Conservation (phyloP, 805 yeast genomes). For the Metschnikowia hibisci region DNA sequence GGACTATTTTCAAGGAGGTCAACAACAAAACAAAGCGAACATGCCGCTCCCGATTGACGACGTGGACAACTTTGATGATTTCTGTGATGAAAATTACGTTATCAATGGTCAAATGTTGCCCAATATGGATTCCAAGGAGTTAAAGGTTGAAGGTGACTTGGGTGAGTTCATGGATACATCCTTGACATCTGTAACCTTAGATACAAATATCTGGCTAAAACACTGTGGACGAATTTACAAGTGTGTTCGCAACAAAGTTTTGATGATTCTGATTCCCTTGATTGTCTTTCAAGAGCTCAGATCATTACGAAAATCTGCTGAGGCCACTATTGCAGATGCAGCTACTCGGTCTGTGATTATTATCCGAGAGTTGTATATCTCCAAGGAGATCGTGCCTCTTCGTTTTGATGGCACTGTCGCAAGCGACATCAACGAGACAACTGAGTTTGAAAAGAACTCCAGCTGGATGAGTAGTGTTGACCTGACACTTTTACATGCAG, state of each 20-base stretch:
- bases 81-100: constrained; percentile 22
- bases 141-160: constrained; percentile 43
- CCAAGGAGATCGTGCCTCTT: constrained; percentile 53
- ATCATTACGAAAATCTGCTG: constrained; percentile 65
- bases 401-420: constrained; percentile 70
- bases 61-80: constrained; percentile 19
- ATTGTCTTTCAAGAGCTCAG: constrained; percentile 76
- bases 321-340: constrained; percentile 70
- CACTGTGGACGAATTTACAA: constrained; percentile 76
- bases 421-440: constrained; percentile 62
- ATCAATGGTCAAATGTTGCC: constrained; percentile 20
- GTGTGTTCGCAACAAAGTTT: constrained; percentile 55
- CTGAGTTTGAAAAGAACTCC: constrained; percentile 69
- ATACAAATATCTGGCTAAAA: constrained; percentile 77
- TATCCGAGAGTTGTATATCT: constrained; percentile 59
- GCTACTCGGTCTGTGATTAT: constrained; percentile 79
- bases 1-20: constrained; percentile 10
- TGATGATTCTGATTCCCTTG: constrained; percentile 62
- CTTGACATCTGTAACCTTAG: constrained; percentile 58
- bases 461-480: constrained; percentile 73
- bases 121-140: constrained; percentile 10
- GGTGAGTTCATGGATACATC: constrained; percentile 56
- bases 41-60: constrained; percentile 7
- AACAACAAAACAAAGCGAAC: constrained; percentile 5
- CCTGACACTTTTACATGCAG: constrained; percentile 57